Percentiles rank a stretch among this genome's conserved stretches.
These are phyloP conservation scores for Backusella circina DNA, from an alignment of 192 early-diverging fungal species.

Conservation along the genomic window DNA sequence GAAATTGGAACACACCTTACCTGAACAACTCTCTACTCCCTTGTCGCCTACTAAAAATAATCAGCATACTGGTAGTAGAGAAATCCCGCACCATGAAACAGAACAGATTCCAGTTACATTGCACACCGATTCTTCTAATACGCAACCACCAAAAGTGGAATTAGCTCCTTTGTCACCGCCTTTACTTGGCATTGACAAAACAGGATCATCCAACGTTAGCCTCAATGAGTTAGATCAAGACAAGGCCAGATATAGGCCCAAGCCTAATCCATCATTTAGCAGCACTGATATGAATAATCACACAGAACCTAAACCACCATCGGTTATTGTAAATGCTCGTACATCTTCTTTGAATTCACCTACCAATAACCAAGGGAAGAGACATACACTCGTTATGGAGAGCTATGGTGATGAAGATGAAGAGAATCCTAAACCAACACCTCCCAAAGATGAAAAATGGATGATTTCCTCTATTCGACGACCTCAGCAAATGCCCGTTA, in stretches of 20 bases:
- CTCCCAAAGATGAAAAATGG: conserved; percentile 34
- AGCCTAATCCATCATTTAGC: not conserved
- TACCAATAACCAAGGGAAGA: not conserved
- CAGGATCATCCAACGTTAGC: not conserved
- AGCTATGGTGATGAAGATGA: conserved; percentile 14
- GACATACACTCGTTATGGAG: not conserved
- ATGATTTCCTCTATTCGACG: conserved; percentile 31
- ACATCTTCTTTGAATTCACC: not conserved
- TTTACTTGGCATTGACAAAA: not conserved
- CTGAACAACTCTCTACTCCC: not conserved
- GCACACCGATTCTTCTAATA: not conserved
- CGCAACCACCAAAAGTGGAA: not conserved
- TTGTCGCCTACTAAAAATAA: not conserved
- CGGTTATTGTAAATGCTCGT: not conserved
- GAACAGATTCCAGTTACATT: not conserved
- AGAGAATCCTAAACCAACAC: not conserved
- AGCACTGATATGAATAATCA: not conserved
- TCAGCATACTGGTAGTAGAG: not conserved
- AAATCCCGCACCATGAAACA: not conserved
- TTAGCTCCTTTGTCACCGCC: not conserved
- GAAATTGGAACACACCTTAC: not conserved
- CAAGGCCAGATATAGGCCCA: not conserved
- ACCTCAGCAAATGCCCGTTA: conserved; percentile 22
- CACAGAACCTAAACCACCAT: not conserved
- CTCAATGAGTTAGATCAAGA: not conserved